Conservation (phyloP, 176 grass and related monocot species). For the Juncus inflexus region DNA sequence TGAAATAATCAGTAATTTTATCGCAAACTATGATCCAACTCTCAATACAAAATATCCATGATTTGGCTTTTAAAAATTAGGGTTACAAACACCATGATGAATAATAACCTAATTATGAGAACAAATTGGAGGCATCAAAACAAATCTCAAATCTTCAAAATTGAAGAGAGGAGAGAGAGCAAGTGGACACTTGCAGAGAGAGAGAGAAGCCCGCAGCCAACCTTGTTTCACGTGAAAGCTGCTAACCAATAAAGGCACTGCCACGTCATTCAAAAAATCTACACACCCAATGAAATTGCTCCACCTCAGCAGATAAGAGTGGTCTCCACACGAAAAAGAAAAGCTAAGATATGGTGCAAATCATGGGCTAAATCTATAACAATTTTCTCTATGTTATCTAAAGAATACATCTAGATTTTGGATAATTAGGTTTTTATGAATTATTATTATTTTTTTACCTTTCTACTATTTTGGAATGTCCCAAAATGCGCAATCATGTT, state of each 20-base stretch:
- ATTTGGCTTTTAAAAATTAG: no score
- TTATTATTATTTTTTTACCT: background rate
- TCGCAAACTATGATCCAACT: no score
- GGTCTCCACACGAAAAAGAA: background rate
- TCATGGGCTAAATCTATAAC: background rate
- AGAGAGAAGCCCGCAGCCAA: constrained; percentile 8
- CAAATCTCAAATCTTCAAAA: background rate
- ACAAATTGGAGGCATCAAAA: constrained; percentile 4
- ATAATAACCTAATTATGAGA: background rate
- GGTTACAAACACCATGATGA: no score
- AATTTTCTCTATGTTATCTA: background rate
- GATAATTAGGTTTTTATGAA: constrained; percentile 2
- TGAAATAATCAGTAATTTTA: no score
- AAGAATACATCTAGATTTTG: background rate
- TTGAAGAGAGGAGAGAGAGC: background rate
- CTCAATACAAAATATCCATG: no score
- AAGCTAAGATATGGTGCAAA: background rate
- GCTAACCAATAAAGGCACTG: constrained; percentile 2
- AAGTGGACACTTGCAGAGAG: constrained; percentile 9
- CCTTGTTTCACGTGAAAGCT: constrained; percentile 30
- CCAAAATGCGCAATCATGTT: constrained; percentile 8
- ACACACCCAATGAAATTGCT: background rate
- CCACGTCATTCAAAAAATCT: constrained; percentile 34
- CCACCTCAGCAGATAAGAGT: constrained; percentile 38
- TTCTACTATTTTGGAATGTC: constrained; percentile 3